Conservation (phyloP, 352 stramenopile species). For the Vaucheria bursata region DNA sequence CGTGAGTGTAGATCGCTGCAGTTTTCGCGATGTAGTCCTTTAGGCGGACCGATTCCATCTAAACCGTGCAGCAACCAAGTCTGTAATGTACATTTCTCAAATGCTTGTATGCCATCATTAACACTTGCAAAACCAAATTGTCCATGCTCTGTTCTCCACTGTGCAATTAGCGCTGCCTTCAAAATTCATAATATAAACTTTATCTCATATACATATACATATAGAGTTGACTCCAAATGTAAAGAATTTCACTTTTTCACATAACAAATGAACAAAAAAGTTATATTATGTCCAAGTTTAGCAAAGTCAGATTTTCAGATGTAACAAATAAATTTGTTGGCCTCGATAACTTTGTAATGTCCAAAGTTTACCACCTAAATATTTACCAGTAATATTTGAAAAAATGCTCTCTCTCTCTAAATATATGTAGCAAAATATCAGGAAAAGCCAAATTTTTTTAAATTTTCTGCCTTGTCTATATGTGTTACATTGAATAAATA, state of each 20-base stretch:
- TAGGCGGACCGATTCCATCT: neutral
- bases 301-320: too few relatives aligned
- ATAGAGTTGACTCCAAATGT: neutral
- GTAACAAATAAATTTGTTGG: too few relatives aligned
- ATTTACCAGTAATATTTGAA: neutral
- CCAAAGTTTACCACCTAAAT: neutral
- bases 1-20: neutral
- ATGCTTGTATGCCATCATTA: constrained; percentile 5
- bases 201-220: neutral
- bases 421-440: too few relatives aligned
- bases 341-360: too few relatives aligned
- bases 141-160: neutral
- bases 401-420: neutral
- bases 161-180: neutral
- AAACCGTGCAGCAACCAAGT: constrained; percentile 27
- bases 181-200: constrained; percentile 7
- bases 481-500: neutral
- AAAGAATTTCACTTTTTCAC: too few relatives aligned
- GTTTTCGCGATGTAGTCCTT: neutral
- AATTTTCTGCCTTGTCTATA: too few relatives aligned
- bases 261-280: too few relatives aligned
- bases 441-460: too few relatives aligned
- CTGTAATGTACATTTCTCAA: constrained; percentile 32
- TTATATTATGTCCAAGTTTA: too few relatives aligned
- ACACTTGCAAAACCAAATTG: too few relatives aligned